Conservation (phyloP, 257 asterid genomes). For the Rubia yunnanensis region DNA sequence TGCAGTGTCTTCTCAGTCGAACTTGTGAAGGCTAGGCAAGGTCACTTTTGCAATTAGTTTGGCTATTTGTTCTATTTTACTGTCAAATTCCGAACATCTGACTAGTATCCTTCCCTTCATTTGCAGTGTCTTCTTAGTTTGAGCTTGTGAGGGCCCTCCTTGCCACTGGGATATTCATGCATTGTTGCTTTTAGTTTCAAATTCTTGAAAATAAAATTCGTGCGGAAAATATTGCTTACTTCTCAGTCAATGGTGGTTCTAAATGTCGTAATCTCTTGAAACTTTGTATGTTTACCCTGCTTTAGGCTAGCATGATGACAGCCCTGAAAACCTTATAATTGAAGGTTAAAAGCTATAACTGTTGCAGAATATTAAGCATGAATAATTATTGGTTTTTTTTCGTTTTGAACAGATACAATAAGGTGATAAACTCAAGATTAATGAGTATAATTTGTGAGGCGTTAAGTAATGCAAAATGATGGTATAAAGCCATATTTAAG, state of each 20-base stretch:
- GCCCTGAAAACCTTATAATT: background rate
- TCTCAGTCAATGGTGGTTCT: background rate
- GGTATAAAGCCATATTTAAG: no score
- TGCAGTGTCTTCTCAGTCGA: slow-evolving; percentile 77
- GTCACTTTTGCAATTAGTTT: slow-evolving; percentile 6
- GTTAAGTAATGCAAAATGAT: background rate
- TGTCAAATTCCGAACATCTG: slow-evolving; percentile 5
- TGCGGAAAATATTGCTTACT: no score
- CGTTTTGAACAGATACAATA: background rate
- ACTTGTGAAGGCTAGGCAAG: slow-evolving; percentile 69
- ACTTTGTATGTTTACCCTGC: background rate
- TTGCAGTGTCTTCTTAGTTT: slow-evolving; percentile 66
- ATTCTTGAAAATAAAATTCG: background rate
- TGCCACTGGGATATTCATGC: slow-evolving; percentile 57
- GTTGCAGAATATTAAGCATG: background rate
- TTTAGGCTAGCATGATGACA: background rate
- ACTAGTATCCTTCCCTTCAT: slow-evolving; percentile 10
- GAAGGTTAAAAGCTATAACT: background rate
- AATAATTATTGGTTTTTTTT: background rate
- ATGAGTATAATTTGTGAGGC: background rate
- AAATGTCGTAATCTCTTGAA: background rate
- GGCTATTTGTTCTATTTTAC: background rate
- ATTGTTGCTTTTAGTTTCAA: background rate
- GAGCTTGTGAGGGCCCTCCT: slow-evolving; percentile 81
- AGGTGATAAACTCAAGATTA: background rate